Evolutionary conservation across 768 basidiomycete species (phyloP), one percentile per base, ranked within the genome.

Genomic region (Coprinellus micaceus): DNA sequence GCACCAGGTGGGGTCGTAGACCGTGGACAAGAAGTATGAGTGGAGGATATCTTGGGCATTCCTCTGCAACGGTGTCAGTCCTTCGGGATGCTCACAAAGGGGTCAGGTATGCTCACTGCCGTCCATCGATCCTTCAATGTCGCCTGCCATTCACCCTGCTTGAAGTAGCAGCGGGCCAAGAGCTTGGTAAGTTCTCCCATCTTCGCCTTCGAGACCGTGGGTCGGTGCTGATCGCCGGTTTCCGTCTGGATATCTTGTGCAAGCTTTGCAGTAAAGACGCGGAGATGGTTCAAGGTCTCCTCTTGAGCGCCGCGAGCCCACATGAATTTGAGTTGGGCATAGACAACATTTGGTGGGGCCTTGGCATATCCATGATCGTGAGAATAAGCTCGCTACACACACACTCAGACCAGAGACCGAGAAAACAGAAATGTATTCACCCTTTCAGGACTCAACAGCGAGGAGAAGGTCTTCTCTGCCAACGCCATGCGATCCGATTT

Each of bases 381-480:
- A 33, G 33, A 33, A 33, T 79, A 79, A 28, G 78, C 64, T 52
- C 79, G 77, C 55, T 82, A 77, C 17, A 72, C 67, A 73, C 78
- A 57, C 47, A 9, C 24, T 39, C 39, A 55, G 29, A 57, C 26
- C 21, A 19, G 21, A 43, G 45, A 43, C 24, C 28, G n/a, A 47
- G 30, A 45, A 26, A 25, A 30, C 2, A 51, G 48, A 37, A 43
- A 6, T 19, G 37, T 56, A 63, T 79, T 46, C 61, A 86, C 83
- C 63, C 82, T 74, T 53, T 89, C 88, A 4, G 88, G 87, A 10
- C 88, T 85, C 28, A 97, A 75, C 1, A 99, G 72, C 0, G 94
- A 96, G 60, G 94, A 91, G 64, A 99, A 89, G 0, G 96, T 97
- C 74, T 98, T 98, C 63, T 98, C 94, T 0, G 96, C 95, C 49